Percentiles rank a stretch among this genome's conserved stretches.
Conservation (phyloP, 164 flowering plant genomes). For the Magnolia kwangsiensis region DNA sequence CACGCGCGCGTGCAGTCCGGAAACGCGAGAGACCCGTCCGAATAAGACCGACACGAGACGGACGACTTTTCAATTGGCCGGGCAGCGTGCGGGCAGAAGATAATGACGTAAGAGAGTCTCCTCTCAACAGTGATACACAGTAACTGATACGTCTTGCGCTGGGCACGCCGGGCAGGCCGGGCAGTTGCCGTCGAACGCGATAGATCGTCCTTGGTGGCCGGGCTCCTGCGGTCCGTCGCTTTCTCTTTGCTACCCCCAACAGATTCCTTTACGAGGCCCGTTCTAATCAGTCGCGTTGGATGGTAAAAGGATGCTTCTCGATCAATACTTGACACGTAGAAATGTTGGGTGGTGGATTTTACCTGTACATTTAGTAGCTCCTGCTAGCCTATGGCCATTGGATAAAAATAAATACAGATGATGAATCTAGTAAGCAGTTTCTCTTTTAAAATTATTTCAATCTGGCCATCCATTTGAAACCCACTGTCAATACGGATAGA, state of each 20-base stretch:
- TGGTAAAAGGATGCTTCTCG: no score
- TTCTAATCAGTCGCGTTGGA: no score
- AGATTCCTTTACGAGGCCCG: not conserved
- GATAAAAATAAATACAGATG: no score
- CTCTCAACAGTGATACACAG: not conserved
- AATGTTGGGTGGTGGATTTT: no score
- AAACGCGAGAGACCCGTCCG: conserved; percentile 15
- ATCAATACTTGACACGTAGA: no score
- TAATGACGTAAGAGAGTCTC: conserved; percentile 18
- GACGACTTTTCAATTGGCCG: conserved; percentile 7
- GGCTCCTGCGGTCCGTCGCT: conserved; percentile 13
- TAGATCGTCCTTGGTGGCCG: not conserved
- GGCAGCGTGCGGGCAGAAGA: conserved; percentile 26
- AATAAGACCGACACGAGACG: not conserved
- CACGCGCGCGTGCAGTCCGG: conserved; percentile 70
- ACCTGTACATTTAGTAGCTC: no score
- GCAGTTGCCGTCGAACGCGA: conserved; percentile 12
- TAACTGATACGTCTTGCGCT: not conserved
- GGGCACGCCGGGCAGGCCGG: conserved; percentile 3
- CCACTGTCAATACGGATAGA: no score
- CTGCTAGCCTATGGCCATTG: no score
- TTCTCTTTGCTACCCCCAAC: conserved; percentile 8
- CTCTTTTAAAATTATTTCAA: no score
- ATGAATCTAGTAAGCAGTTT: no score
- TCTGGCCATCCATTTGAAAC: no score